These are phyloP conservation scores for Aspergillus ochraceus DNA, from an alignment of 2,329 filamentous ascomycete genomes.

Conservation along the genomic window DNA sequence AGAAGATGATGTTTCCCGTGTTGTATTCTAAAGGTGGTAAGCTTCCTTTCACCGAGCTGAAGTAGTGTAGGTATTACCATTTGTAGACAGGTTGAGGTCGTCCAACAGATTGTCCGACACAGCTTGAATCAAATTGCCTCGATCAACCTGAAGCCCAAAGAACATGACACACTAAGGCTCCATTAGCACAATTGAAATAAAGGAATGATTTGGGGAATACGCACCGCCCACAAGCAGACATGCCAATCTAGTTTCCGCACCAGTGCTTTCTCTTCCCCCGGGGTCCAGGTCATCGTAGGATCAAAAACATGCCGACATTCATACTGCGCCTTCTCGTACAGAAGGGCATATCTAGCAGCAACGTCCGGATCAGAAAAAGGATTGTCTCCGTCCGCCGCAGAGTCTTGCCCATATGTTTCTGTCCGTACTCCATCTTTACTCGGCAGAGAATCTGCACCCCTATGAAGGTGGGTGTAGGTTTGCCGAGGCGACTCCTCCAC, in stretches of 20 bases:
- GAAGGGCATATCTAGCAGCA: slow-evolving; percentile 53
- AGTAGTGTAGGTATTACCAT: slow-evolving; percentile 31
- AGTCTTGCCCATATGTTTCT: not conserved
- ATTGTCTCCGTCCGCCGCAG: slow-evolving; percentile 14
- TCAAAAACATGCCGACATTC: slow-evolving; percentile 48
- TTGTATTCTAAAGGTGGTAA: slow-evolving; percentile 53
- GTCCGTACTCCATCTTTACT: not conserved
- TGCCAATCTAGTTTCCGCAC: slow-evolving; percentile 25
- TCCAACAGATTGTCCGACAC: slow-evolving; percentile 58
- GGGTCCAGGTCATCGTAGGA: slow-evolving; percentile 35
- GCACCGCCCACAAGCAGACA: slow-evolving; percentile 27
- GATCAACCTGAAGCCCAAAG: slow-evolving; percentile 59
- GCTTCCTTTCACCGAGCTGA: slow-evolving; percentile 21
- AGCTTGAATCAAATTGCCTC: slow-evolving; percentile 59
- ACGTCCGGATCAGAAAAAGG: slow-evolving; percentile 53
- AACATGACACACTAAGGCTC: slow-evolving; percentile 53
- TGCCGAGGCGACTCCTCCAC: not conserved
- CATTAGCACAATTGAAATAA: not conserved
- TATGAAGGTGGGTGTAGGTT: not conserved
- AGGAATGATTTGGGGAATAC: not conserved
- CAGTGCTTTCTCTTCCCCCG: slow-evolving; percentile 33
- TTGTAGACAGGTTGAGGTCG: slow-evolving; percentile 33
- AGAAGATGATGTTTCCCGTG: slow-evolving; percentile 56
- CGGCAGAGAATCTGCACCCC: not conserved
- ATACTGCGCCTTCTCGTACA: slow-evolving; percentile 56